These are phyloP conservation scores for Populus hybrid DNA, from an alignment of 441 rosid species.

Conservation along the genomic window DNA sequence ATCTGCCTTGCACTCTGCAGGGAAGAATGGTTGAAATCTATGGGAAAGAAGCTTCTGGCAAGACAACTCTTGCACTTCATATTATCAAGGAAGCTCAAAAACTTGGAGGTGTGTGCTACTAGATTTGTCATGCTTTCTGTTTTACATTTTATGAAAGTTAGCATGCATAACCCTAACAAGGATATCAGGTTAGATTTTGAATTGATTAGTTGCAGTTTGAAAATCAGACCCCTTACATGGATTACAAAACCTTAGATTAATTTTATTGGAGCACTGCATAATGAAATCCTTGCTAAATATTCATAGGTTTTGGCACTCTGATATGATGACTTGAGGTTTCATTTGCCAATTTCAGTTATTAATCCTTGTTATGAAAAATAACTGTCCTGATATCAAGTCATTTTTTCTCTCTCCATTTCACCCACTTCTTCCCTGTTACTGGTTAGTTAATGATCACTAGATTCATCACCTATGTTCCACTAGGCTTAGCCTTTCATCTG, in stretches of 20 bases:
- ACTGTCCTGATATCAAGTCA: background rate
- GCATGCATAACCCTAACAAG: conserved; percentile 2
- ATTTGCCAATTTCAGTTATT: background rate
- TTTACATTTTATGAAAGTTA: conserved; percentile 10
- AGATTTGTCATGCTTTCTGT: background rate
- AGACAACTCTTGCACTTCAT: conserved; percentile 93
- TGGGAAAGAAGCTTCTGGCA: conserved; percentile 95
- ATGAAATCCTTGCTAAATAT: background rate
- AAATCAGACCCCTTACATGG: background rate
- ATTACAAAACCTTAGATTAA: background rate
- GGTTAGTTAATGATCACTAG: background rate
- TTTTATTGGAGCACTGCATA: background rate
- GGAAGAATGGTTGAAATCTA: conserved; percentile 91
- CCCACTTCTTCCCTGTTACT: background rate
- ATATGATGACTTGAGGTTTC: background rate
- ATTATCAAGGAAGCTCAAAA: conserved; percentile 94
- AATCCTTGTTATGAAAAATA: background rate
- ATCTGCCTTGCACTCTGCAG: conserved; percentile 13
- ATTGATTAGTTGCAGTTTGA: conserved; percentile 9
- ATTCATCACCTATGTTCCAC: background rate
- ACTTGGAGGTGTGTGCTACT: conserved; percentile 59
- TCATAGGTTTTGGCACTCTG: background rate
- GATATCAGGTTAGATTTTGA: conserved; percentile 3
- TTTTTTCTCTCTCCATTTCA: background rate
- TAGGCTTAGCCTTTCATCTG: background rate